These are phyloP conservation scores for Wickerhamomyces xylosicus DNA, from an alignment of 805 yeast species.

Conservation along the genomic window DNA sequence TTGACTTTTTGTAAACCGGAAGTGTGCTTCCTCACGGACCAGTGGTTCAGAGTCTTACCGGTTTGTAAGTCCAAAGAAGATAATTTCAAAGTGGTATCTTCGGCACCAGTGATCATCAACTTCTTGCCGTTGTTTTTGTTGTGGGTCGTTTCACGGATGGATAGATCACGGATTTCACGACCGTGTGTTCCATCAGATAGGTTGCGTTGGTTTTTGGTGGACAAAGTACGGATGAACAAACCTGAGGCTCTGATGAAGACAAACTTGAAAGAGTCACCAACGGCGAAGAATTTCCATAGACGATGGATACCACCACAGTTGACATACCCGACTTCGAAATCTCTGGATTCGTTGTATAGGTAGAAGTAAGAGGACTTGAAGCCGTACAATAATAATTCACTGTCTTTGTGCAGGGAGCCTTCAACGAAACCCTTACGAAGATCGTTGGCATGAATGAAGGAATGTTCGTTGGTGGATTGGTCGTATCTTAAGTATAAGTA, in stretches of 20 bases:
- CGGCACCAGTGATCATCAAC: conserved; percentile 70
- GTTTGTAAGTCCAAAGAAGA: conserved; percentile 23
- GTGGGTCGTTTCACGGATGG: conserved; percentile 30
- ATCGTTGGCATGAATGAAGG: conserved; percentile 44
- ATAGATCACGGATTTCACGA: conserved; percentile 73
- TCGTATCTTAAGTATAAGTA: conserved; percentile 33
- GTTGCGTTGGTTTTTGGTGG: conserved; percentile 18
- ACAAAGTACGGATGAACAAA: conserved; percentile 28
- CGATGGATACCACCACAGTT: conserved; percentile 91
- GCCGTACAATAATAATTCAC: conserved; percentile 60
- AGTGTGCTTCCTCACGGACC: conserved; percentile 72
- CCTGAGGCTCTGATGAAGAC: conserved; percentile 49
- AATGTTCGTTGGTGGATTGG: conserved; percentile 13
- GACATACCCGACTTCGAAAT: conserved; percentile 57
- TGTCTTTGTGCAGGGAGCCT: conserved; percentile 41
- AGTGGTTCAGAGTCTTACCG: conserved; percentile 36
- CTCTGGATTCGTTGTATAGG: conserved; percentile 72
- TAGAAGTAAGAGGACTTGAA: conserved; percentile 74
- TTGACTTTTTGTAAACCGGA: conserved; percentile 78
- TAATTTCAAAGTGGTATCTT: conserved; percentile 74
- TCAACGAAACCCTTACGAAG: conserved; percentile 73
- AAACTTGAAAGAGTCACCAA: conserved; percentile 29
- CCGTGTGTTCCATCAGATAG: conserved; percentile 75
- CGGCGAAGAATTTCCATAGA: conserved; percentile 52
- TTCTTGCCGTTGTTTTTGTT: too few species aligned